Evolutionary conservation across 495 filamentous ascomycete species (phyloP).

Genomic region (Opeltia flavorubescens): DNA sequence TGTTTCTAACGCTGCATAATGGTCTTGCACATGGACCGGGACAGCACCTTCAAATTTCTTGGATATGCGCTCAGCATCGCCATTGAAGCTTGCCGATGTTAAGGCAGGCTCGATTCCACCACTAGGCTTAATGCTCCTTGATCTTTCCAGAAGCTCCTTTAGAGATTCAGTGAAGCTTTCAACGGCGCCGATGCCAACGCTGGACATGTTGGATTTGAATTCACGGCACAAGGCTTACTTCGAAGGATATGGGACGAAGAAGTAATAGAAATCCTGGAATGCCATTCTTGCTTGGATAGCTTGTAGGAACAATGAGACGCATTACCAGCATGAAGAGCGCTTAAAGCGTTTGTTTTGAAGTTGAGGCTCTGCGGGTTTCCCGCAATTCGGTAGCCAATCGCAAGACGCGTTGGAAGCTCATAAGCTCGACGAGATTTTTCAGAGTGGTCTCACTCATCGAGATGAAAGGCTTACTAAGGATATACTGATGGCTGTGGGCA

Average conservation of each 20-base stretch:
- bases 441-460: too few relatives aligned
- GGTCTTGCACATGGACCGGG: constrained; percentile 26
- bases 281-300: neutral
- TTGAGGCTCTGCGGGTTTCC: constrained; percentile 4
- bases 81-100: constrained; percentile 30
- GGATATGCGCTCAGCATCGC: constrained; percentile 16
- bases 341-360: neutral
- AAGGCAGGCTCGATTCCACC: constrained; percentile 67
- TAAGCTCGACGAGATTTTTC: too few relatives aligned
- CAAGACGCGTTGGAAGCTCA: too few relatives aligned
- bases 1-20: constrained; percentile 58
- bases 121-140: constrained; percentile 48
- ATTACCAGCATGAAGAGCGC: neutral
- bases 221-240: neutral
- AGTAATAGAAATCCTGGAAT: neutral
- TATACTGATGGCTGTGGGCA: too few relatives aligned
- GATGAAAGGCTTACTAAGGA: too few relatives aligned
- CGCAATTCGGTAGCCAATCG: too few relatives aligned
- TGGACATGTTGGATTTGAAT: constrained; percentile 27
- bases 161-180: constrained; percentile 41
- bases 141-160: constrained; percentile 46
- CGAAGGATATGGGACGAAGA: neutral
- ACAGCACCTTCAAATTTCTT: constrained; percentile 9
- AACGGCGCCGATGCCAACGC: constrained; percentile 38
- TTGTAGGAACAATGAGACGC: neutral